These are phyloP conservation scores for Stagonosporopsis rhizophila DNA, from an alignment of 2,329 filamentous ascomycete species.

Conservation along the genomic window DNA sequence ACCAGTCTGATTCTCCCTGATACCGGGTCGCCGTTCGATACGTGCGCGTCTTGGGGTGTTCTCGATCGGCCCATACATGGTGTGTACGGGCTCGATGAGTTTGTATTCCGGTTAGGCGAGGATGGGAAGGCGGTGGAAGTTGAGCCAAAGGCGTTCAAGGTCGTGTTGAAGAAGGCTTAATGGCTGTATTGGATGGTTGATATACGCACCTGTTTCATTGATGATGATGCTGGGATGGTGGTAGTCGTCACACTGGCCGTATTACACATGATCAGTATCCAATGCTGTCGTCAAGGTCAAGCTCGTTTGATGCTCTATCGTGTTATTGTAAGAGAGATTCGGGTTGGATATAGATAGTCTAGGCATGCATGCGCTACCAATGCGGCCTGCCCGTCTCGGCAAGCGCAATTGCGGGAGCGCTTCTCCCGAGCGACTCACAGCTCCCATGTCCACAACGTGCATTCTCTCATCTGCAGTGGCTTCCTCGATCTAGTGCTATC, in stretches of 20 bases:
- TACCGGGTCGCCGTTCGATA: slow-evolving; percentile 15
- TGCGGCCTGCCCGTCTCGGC: slow-evolving; percentile 19
- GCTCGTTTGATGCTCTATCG: too few relatives aligned
- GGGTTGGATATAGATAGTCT: too few relatives aligned
- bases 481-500: not conserved
- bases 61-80: slow-evolving; percentile 19
- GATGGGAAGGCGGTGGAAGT: slow-evolving; percentile 12
- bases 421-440: slow-evolving; percentile 27
- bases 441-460: slow-evolving; percentile 21
- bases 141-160: slow-evolving; percentile 14
- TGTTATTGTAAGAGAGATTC: too few relatives aligned
- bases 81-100: slow-evolving; percentile 17
- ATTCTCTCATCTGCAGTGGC: not conserved
- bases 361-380: not conserved
- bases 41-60: slow-evolving; percentile 21
- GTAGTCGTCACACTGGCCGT: not conserved
- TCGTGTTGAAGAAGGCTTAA: slow-evolving; percentile 9
- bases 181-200: not conserved
- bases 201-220: not conserved
- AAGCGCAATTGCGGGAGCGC: slow-evolving; percentile 7
- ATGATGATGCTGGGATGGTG: not conserved
- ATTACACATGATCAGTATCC: too few relatives aligned
- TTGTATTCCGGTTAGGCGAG: slow-evolving; percentile 12
- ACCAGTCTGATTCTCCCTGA: slow-evolving; percentile 2
- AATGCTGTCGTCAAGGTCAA: too few relatives aligned